Evolutionary conservation across 805 yeast species (phyloP).

Genomic region (Saccharomyces jurei): DNA sequence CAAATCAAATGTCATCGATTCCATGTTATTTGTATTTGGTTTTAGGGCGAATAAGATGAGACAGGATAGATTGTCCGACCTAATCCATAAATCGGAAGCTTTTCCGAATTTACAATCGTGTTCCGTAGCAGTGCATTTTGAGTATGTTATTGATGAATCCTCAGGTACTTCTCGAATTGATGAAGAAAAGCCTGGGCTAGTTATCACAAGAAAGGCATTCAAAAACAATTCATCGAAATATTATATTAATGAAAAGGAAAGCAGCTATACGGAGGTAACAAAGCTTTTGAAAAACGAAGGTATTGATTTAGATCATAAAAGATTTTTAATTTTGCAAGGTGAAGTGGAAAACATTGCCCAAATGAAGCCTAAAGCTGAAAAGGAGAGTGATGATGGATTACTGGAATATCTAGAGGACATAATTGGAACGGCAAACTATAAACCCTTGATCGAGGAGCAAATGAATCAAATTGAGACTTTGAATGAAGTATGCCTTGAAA

Average conservation of each 20-base stretch:
- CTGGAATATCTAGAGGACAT: constrained; percentile 93
- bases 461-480: constrained; percentile 56
- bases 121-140: constrained; percentile 85
- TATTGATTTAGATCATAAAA: constrained; percentile 87
- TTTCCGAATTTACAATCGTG: constrained; percentile 63
- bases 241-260: constrained; percentile 58
- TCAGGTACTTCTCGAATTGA: constrained; percentile 39
- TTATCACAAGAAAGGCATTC: constrained; percentile 75
- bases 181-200: constrained; percentile 47
- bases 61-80: constrained; percentile 84
- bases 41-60: constrained; percentile 95
- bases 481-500: constrained; percentile 74
- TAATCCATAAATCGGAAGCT: constrained; percentile 83
- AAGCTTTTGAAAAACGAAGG: constrained; percentile 68
- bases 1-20: constrained; percentile 93
- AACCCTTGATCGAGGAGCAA: constrained; percentile 61
- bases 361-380: constrained; percentile 96
- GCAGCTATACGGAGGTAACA: constrained; percentile 75
- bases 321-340: constrained; percentile 92
- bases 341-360: constrained; percentile 98
- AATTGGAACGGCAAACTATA: constrained; percentile 86
- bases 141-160: constrained; percentile 58
- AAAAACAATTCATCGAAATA: constrained; percentile 72
- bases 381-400: constrained; percentile 85
- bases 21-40: constrained; percentile 93